These are phyloP conservation scores for Puccinia triticina DNA, from an alignment of 1,284 basidiomycete species.

Conservation along the genomic window DNA sequence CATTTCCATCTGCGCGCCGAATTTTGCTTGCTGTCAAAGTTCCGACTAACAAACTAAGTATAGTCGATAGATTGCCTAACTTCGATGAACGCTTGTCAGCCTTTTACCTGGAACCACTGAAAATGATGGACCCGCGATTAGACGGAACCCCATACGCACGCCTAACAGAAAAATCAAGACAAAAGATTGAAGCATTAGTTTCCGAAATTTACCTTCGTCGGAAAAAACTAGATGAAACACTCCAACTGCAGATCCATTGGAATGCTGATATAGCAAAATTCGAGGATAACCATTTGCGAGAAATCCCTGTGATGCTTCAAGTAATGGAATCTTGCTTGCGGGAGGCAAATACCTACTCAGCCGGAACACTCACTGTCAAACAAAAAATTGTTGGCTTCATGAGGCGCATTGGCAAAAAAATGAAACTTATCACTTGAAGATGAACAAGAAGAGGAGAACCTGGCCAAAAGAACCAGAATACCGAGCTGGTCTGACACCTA, in stretches of 20 bases:
- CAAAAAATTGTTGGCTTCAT: too few relatives aligned
- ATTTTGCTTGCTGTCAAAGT: not conserved
- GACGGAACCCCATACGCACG: not conserved
- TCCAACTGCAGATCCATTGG: not conserved
- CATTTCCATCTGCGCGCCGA: not conserved
- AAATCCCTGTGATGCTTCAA: not conserved
- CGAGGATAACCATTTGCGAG: not conserved
- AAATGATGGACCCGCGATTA: not conserved
- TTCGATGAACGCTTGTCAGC: not conserved
- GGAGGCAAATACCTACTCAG: not conserved
- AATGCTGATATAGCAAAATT: not conserved
- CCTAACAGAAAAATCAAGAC: not conserved
- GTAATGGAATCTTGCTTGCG: not conserved
- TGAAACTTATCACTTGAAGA: too few relatives aligned
- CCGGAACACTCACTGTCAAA: too few relatives aligned
- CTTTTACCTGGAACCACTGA: not conserved
- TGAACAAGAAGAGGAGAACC: too few relatives aligned
- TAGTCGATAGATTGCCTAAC: not conserved
- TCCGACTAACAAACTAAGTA: not conserved
- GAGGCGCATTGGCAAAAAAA: too few relatives aligned
- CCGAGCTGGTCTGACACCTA: too few relatives aligned
- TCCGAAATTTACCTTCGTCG: not conserved
- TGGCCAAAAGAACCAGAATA: too few relatives aligned
- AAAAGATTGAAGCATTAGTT: not conserved
- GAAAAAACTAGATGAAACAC: not conserved